Evolutionary conservation across 192 early-diverging fungal species (phyloP), one percentile per base, ranked within the genome.

Genomic region (Tieghemiomyces parasiticus): DNA sequence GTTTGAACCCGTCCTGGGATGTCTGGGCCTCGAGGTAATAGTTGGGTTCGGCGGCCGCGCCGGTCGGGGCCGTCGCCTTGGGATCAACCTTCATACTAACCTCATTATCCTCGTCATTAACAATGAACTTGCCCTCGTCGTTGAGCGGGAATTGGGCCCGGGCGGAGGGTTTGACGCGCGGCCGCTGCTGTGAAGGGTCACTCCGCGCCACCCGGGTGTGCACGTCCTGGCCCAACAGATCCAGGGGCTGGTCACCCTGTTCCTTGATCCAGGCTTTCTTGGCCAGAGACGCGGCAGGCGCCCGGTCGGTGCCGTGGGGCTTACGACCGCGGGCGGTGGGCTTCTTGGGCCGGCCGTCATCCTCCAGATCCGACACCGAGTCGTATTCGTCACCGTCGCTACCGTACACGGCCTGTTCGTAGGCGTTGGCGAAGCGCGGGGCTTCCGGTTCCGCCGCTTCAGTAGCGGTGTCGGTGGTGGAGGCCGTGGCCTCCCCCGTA

Each of bases 361-460:
- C 78, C 9, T 70, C 70, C 19, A 81, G 82, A 35, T 84, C 85
- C n/a, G n/a, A n/a, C 25, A 88, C 91, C 45, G 78, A 81, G 59
- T 81, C 82, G 44, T 83, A 84, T 42, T 92, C 69, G 62, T 98
- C 95, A 73, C 90, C 92, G 64, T 95, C 95, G 66, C 81, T 85
- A 30, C 91, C 93, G 60, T 93, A 91, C 32, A 98, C 61, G 9
- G 89, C 87, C 62, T 96, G 89, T 65, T 96, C 93, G 64, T 83
- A 89, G 8, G 84, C 80, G 50, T 76, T 81, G 58, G 77, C 79
- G 60, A 85, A 90, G 47, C 71, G 64, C 46, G 53, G 65, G 29
- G 62, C 35, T 61, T 68, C 71, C n/a, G 67, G 66, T 44, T 68
- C 69, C 25, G 72, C 67, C 44, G 62, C 75, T 20, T 78, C 85